Percentiles rank a stretch among this genome's conserved stretches.
Evolutionary conservation across 2,329 filamentous ascomycete genomes (phyloP).

Genomic region (Phialophora tarda): DNA sequence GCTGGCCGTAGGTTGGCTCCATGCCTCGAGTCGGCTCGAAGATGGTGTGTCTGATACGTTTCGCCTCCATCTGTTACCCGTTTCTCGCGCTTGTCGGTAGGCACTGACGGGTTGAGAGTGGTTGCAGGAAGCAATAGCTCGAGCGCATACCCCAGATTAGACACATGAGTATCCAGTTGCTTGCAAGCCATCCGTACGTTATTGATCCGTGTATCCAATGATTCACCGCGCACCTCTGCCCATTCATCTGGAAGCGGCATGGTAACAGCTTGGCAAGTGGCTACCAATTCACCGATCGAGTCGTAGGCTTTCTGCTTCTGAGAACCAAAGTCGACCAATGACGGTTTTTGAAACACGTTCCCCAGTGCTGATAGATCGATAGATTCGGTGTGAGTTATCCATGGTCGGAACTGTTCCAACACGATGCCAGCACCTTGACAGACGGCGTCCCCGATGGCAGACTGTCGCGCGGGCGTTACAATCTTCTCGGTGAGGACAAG

Average conservation of each 20-base stretch:
- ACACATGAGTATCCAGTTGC: conserved; percentile 83
- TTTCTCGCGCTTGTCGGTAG: conserved; percentile 59
- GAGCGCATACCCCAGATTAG: conserved; percentile 84
- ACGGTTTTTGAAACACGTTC: conserved; percentile 79
- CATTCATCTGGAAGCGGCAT: conserved; percentile 93
- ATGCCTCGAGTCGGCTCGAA: conserved; percentile 46
- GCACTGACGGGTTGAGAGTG: conserved; percentile 61
- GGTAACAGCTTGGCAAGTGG: conserved; percentile 89
- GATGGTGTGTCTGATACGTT: conserved; percentile 63
- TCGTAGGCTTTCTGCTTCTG: conserved; percentile 96
- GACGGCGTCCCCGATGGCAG: conserved; percentile 78
- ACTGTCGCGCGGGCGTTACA: conserved; percentile 77
- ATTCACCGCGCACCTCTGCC: conserved; percentile 88
- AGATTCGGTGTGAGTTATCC: conserved; percentile 87
- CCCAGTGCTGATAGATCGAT: conserved; percentile 83
- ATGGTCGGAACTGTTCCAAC: conserved; percentile 85
- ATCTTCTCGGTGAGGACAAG: conserved; percentile 79
- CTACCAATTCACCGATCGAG: conserved; percentile 83
- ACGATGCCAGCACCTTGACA: conserved; percentile 79
- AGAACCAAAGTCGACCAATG: conserved; percentile 81
- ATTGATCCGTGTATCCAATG: conserved; percentile 82
- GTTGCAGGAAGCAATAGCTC: conserved; percentile 83
- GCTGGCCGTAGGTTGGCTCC: conserved; percentile 50
- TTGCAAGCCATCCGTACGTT: conserved; percentile 77
- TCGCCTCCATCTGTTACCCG: conserved; percentile 41